Evolutionary conservation across 129 eudicot species (phyloP).

Genomic region (Tagetes patula): DNA sequence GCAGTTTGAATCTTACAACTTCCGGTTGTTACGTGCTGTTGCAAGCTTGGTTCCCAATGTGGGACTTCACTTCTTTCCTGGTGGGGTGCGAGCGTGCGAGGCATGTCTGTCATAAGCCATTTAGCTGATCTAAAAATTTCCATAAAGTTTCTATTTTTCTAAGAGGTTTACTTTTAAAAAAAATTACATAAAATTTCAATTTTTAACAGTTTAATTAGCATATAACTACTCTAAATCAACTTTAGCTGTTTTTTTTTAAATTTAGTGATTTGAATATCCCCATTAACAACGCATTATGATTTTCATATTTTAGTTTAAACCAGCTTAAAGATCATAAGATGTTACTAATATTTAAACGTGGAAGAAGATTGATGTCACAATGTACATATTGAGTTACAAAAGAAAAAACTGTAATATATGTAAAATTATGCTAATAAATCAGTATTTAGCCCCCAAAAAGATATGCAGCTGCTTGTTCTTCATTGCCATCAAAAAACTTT

Average conservation of each 20-base stretch:
- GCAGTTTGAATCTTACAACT: too few relatives aligned
- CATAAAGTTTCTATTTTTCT: too few relatives aligned
- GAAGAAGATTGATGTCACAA: constrained; percentile 4
- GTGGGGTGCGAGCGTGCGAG: too few relatives aligned
- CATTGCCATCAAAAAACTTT: constrained; percentile 71
- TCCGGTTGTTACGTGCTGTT: too few relatives aligned
- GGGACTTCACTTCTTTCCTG: too few relatives aligned
- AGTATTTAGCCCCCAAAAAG: constrained; percentile 69
- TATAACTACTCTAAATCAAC: not conserved
- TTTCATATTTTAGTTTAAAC: not conserved
- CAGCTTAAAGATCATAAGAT: not conserved
- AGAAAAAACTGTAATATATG: not conserved
- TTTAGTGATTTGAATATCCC: not conserved
- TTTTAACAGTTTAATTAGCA: too few relatives aligned
- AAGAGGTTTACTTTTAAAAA: too few relatives aligned
- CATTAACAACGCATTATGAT: not conserved
- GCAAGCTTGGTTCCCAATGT: too few relatives aligned
- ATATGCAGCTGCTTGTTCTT: constrained; percentile 86
- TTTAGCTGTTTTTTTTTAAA: not conserved
- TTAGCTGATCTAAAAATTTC: too few relatives aligned
- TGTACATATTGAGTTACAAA: constrained; percentile 20
- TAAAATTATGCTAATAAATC: not conserved
- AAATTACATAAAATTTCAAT: too few relatives aligned
- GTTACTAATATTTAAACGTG: not conserved
- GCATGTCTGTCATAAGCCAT: too few relatives aligned